Base-by-base conservation (phyloP, 164 flowering plant genomes). In the Stephania yunnanensis region DNA sequence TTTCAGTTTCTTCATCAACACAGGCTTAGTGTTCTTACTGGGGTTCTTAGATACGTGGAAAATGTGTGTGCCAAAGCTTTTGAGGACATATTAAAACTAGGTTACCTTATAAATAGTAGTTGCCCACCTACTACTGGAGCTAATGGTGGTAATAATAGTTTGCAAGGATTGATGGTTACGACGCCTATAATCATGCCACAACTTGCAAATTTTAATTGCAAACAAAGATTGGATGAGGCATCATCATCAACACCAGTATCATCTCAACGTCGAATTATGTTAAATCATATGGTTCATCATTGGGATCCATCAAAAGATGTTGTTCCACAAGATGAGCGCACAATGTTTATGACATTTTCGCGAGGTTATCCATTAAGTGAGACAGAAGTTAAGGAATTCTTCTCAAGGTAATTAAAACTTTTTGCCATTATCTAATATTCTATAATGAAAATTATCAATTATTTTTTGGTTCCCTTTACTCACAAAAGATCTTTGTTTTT, bases 331-430 rank as follows among this genome's bases (percentile, higher is more conserved):
- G 83, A 84, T 48, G 86, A 86, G 0, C 77, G 91, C 74, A 86
- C 91, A 1, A 81, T 88, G 44, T 89, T 89, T 79, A 73, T 89
- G 61, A 89, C 93, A 0, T 89, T 89, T 71, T 89, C 91, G 0
- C 86, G 85, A 31, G 93, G 93, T 0, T 89, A 88, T 75, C 91
- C 89, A 0, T 79, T 85, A 5, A 58, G 84, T 0, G 85, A 86
- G 46, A 31, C 7, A 8, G 93, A 89, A 77, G 76, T 88, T 11
- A 29, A 65, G 31, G 83, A 81, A 0, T 89, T 74, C 74, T 83
- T 89, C 76, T 77, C 79, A 0, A 77, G 84, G 89, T 85, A 71
- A 13, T 10, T 31, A 19, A 10, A 17, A 58, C 11, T 58, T 58
- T 20, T 58, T 6, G 20, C n/a, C 17, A 20, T 58, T 58, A 58